Conservation (phyloP, 2,329 filamentous ascomycete genomes). For the Elsinoe perseae region DNA sequence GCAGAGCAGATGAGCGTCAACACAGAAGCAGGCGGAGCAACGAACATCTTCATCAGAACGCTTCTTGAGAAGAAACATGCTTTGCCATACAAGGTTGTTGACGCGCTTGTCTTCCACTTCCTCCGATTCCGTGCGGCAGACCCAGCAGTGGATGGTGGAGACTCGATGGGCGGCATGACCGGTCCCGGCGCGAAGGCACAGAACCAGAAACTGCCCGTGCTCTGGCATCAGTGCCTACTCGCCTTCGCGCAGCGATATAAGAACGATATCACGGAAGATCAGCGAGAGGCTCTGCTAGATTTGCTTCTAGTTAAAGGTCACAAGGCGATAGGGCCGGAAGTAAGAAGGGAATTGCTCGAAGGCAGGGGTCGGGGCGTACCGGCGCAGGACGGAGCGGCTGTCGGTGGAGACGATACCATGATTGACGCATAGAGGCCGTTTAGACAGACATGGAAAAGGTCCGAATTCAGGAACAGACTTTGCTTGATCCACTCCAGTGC, state of each 20-base stretch:
- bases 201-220: slow-evolving; percentile 60
- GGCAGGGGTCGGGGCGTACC: slow-evolving; percentile 76
- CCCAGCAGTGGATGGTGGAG: slow-evolving; percentile 42
- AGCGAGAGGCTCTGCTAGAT: slow-evolving; percentile 84
- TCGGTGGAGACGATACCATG: slow-evolving; percentile 83
- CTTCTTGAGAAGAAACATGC: slow-evolving; percentile 96
- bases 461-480: slow-evolving; percentile 4
- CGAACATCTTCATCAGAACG: slow-evolving; percentile 90
- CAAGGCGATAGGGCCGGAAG: slow-evolving; percentile 80
- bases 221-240: slow-evolving; percentile 92
- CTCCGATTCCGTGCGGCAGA: slow-evolving; percentile 73
- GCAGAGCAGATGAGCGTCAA: slow-evolving; percentile 79
- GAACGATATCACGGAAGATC: slow-evolving; percentile 93
- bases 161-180: slow-evolving; percentile 48
- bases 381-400: slow-evolving; percentile 45
- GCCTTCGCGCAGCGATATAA: slow-evolving; percentile 91
- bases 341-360: slow-evolving; percentile 78
- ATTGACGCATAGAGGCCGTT: slow-evolving; percentile 37
- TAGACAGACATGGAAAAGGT: background rate
- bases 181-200: slow-evolving; percentile 32
- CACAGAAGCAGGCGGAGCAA: slow-evolving; percentile 79
- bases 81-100: slow-evolving; percentile 86
- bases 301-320: slow-evolving; percentile 78
- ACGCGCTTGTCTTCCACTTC: slow-evolving; percentile 94
- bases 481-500: background rate